These are phyloP conservation scores for Musa balbisiana DNA, from an alignment of 202 grass and related monocot species.

Conservation along the genomic window DNA sequence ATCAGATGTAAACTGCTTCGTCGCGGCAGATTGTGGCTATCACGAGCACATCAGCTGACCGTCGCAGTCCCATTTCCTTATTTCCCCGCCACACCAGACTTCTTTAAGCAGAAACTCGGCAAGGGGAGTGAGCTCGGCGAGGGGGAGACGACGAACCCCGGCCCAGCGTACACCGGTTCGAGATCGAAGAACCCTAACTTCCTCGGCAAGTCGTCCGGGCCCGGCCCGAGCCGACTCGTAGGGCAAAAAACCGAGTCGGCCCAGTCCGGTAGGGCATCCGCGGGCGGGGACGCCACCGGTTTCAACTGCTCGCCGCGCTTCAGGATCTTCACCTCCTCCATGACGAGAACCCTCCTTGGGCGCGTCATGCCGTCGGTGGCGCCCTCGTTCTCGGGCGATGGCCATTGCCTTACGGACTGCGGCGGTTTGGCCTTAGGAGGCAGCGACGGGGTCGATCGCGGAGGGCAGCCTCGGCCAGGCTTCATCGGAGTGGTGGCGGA, in stretches of 20 bases:
- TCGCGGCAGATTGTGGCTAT: slow-evolving; percentile 21
- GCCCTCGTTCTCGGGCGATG: not conserved
- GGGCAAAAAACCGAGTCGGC: not conserved
- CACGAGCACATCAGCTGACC: slow-evolving; percentile 40
- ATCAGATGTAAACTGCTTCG: no score
- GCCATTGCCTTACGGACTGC: not conserved
- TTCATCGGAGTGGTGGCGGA: not conserved
- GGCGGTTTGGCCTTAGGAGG: not conserved
- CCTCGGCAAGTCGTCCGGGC: not conserved
- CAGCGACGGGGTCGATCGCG: not conserved
- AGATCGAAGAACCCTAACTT: not conserved
- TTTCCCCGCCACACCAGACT: not conserved
- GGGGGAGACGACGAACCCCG: slow-evolving; percentile 38
- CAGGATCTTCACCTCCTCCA: slow-evolving; percentile 45
- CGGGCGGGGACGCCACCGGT: not conserved
- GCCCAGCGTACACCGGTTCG: slow-evolving; percentile 23
- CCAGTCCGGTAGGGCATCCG: not conserved
- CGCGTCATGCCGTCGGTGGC: not conserved
- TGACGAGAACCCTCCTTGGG: slow-evolving; percentile 7
- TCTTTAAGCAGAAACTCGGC: slow-evolving; percentile 29
- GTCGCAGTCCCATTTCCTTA: slow-evolving; percentile 34
- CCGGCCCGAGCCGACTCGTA: not conserved
- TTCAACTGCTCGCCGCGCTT: slow-evolving; percentile 37
- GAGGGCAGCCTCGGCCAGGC: not conserved
- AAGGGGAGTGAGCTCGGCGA: slow-evolving; percentile 53